A percentile compares a stretch with the other conserved stretches of the same genome.
Evolutionary conservation across 129 eudicot species (phyloP).

Genomic region (Pulicaria dysenterica): DNA sequence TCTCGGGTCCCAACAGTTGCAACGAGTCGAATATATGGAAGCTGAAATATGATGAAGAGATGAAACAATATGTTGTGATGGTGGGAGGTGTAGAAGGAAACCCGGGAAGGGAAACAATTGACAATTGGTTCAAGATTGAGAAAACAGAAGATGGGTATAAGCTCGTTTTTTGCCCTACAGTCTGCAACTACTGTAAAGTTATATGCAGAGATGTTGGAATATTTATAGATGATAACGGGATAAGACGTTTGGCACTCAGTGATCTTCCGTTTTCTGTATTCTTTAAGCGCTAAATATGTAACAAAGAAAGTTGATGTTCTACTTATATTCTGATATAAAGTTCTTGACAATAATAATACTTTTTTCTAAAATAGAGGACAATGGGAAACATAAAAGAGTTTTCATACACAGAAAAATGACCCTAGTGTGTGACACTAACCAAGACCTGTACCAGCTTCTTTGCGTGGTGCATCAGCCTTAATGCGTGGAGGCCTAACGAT

Average conservation of each 20-base stretch:
- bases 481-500: constrained; percentile 64
- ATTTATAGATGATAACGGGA: constrained; percentile 24
- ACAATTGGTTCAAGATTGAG: constrained; percentile 48
- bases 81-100: constrained; percentile 51
- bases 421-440: constrained; percentile 21
- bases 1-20: constrained; percentile 28
- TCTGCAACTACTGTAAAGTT: constrained; percentile 46
- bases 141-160: constrained; percentile 41
- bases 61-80: constrained; percentile 29
- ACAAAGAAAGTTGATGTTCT: constrained; percentile 16
- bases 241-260: constrained; percentile 38
- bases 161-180: constrained; percentile 45
- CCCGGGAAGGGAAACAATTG: constrained; percentile 37
- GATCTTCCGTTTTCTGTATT: constrained; percentile 35
- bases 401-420: not conserved
- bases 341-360: not conserved
- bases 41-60: constrained; percentile 26
- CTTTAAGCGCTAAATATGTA: constrained; percentile 25
- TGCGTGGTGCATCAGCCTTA: constrained; percentile 51
- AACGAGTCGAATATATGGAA: constrained; percentile 40
- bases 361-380: not conserved
- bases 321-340: constrained; percentile 9
- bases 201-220: constrained; percentile 45
- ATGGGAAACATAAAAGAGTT: not conserved
- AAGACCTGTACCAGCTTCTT: constrained; percentile 49